phyloP scores from a whole-genome alignment of 331 rosid genomes.

The Malus hybrid region DNA sequence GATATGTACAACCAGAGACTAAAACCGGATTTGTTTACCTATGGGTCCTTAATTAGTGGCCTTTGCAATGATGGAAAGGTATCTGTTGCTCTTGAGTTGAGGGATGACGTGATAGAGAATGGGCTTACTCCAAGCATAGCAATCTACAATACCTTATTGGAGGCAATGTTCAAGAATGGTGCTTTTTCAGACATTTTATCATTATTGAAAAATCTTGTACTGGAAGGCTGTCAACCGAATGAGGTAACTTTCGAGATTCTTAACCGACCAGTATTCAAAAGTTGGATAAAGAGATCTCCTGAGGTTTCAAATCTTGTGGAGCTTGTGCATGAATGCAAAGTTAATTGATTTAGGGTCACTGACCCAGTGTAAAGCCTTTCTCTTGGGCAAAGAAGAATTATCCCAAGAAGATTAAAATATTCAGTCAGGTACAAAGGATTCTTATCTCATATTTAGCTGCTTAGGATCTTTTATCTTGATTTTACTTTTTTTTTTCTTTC shows the following conservation, averaged over 20 bases:
- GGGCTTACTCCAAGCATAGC: conserved; percentile 22
- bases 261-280: conserved; percentile 3
- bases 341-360: not conserved
- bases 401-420: not conserved
- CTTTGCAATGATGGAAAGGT: conserved; percentile 25
- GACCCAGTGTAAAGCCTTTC: not conserved
- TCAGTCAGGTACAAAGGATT: not conserved
- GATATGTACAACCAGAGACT: conserved; percentile 25
- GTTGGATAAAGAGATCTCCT: conserved; percentile 16
- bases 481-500: not conserved
- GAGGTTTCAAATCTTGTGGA: conserved; percentile 3
- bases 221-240: conserved; percentile 26
- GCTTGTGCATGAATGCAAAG: conserved; percentile 4
- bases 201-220: conserved; percentile 17
- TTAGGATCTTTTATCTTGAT: not conserved
- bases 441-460: not conserved
- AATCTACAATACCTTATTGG: conserved; percentile 21
- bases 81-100: conserved; percentile 20
- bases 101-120: conserved; percentile 20
- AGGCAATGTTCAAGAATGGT: conserved; percentile 11
- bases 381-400: not conserved
- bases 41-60: conserved; percentile 15
- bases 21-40: conserved; percentile 21
- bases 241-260: conserved; percentile 16
- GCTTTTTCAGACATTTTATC: conserved; percentile 8